These are phyloP conservation scores for Epichloe uncinata DNA, from an alignment of 2,329 filamentous ascomycete species.

Conservation along the genomic window DNA sequence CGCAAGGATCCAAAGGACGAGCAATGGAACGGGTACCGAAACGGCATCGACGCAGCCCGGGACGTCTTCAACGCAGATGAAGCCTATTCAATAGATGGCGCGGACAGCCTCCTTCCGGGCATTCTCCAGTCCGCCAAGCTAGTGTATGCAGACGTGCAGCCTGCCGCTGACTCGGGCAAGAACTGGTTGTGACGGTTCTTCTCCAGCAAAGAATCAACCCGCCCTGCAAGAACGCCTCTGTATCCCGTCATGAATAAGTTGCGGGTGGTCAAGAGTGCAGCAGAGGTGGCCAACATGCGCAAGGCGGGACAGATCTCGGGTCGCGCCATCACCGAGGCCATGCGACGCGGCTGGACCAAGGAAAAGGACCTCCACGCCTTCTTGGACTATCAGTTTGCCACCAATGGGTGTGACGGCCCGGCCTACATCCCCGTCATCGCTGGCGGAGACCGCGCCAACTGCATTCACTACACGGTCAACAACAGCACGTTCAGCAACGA, in stretches of 20 bases:
- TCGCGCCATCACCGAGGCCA: slow-evolving; percentile 73
- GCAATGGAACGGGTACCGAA: slow-evolving; percentile 85
- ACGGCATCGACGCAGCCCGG: slow-evolving; percentile 71
- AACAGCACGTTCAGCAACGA: slow-evolving; percentile 53
- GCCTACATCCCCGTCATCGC: slow-evolving; percentile 94
- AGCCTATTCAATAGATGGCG: slow-evolving; percentile 55
- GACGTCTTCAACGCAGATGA: slow-evolving; percentile 96
- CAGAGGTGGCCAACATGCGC: slow-evolving; percentile 81
- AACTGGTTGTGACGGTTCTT: slow-evolving; percentile 22
- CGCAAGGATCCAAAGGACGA: slow-evolving; percentile 74
- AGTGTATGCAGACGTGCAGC: slow-evolving; percentile 64
- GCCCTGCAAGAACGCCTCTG: slow-evolving; percentile 34
- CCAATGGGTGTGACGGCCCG: slow-evolving; percentile 63
- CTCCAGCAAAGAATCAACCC: slow-evolving; percentile 14
- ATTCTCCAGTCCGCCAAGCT: slow-evolving; percentile 53
- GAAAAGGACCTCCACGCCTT: slow-evolving; percentile 78
- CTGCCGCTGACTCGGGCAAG: slow-evolving; percentile 21
- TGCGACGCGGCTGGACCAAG: slow-evolving; percentile 56
- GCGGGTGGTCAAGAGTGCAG: slow-evolving; percentile 67
- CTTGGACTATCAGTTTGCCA: slow-evolving; percentile 72
- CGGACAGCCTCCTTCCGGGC: slow-evolving; percentile 50
- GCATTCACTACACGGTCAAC: slow-evolving; percentile 93
- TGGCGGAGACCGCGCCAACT: slow-evolving; percentile 70
- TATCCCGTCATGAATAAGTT: slow-evolving; percentile 64
- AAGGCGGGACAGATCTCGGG: slow-evolving; percentile 71